Conservation (phyloP, 2,329 filamentous ascomycete species). For the Trichoderma aggressivum region DNA sequence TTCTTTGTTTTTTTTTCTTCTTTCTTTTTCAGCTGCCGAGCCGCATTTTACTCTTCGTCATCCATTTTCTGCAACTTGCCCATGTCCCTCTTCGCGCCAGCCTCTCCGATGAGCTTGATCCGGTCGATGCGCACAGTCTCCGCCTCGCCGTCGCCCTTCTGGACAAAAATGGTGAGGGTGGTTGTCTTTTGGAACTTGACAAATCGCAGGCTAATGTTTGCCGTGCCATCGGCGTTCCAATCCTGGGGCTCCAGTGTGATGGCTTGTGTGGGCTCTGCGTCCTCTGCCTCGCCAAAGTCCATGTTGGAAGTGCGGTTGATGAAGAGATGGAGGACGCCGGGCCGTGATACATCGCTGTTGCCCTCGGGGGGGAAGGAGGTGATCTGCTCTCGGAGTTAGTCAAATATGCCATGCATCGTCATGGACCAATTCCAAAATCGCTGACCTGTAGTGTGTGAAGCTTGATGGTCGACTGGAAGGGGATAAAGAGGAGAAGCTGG, state of each 20-base stretch:
- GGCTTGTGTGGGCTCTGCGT: slow-evolving; percentile 74
- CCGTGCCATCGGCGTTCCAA: slow-evolving; percentile 78
- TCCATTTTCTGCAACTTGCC: slow-evolving; percentile 95
- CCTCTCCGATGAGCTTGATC: slow-evolving; percentile 78
- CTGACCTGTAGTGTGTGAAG: slow-evolving; percentile 72
- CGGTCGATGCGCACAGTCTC: slow-evolving; percentile 85
- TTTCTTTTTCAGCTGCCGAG: not conserved
- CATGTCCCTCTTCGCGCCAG: slow-evolving; percentile 86
- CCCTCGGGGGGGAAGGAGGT: slow-evolving; percentile 73
- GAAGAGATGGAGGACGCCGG: slow-evolving; percentile 79
- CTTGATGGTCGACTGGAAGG: slow-evolving; percentile 85
- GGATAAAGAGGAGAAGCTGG: slow-evolving; percentile 88
- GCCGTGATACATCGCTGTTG: slow-evolving; percentile 74
- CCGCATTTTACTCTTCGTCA: slow-evolving; percentile 41
- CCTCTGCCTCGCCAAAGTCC: slow-evolving; percentile 92
- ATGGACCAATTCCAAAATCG: not conserved
- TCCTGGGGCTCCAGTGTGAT: slow-evolving; percentile 71
- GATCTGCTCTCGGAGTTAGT: slow-evolving; percentile 53
- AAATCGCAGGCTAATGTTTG: slow-evolving; percentile 71
- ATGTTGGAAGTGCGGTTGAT: slow-evolving; percentile 86
- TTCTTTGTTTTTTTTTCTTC: not conserved
- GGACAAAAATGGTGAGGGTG: slow-evolving; percentile 82
- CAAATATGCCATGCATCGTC: not conserved
- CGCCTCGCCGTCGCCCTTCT: slow-evolving; percentile 75
- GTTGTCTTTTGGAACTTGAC: slow-evolving; percentile 97